These are phyloP conservation scores for Hordeum marinum DNA, from an alignment of 176 grass and related monocot species.

Conservation along the genomic window DNA sequence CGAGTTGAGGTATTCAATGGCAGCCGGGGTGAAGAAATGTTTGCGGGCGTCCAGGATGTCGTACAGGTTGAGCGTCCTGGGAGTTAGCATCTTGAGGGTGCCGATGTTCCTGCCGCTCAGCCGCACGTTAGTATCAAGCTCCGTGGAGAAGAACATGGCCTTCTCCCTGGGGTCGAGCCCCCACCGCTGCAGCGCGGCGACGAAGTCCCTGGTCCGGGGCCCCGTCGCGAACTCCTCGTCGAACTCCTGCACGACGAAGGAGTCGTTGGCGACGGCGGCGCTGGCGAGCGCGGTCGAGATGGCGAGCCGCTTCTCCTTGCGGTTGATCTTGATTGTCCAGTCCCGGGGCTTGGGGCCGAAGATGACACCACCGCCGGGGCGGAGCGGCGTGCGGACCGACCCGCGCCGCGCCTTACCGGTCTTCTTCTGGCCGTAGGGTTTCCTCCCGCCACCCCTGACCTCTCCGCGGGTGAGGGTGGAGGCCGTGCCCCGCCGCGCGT, in stretches of 20 bases:
- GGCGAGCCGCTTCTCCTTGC: conserved; percentile 97
- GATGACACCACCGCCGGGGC: conserved; percentile 84
- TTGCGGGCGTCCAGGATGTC: conserved; percentile 80
- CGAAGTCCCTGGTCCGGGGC: conserved; percentile 71
- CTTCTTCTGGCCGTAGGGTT: conserved; percentile 94
- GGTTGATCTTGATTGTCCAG: conserved; percentile 99
- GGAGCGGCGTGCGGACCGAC: conserved; percentile 80
- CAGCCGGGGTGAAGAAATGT: conserved; percentile 66
- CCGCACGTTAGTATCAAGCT: conserved; percentile 62
- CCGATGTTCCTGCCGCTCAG: conserved; percentile 91
- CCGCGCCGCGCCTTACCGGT: conserved; percentile 80
- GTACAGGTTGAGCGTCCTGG: conserved; percentile 88
- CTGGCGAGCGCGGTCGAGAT: conserved; percentile 85
- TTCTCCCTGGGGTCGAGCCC: conserved; percentile 87
- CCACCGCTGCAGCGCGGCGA: conserved; percentile 78
- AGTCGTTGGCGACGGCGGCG: conserved; percentile 63
- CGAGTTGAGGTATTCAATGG: conserved; percentile 83
- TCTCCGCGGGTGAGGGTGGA: conserved; percentile 90
- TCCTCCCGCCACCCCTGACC: conserved; percentile 76
- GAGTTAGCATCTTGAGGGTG: conserved; percentile 89
- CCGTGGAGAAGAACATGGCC: conserved; percentile 69
- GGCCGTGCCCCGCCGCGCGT: conserved; percentile 84
- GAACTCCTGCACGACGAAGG: conserved; percentile 88
- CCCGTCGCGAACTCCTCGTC: conserved; percentile 50
- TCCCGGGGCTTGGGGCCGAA: conserved; percentile 96